Base-by-base conservation (phyloP, 805 yeast genomes). In the Cyberlindnera meyerae region DNA sequence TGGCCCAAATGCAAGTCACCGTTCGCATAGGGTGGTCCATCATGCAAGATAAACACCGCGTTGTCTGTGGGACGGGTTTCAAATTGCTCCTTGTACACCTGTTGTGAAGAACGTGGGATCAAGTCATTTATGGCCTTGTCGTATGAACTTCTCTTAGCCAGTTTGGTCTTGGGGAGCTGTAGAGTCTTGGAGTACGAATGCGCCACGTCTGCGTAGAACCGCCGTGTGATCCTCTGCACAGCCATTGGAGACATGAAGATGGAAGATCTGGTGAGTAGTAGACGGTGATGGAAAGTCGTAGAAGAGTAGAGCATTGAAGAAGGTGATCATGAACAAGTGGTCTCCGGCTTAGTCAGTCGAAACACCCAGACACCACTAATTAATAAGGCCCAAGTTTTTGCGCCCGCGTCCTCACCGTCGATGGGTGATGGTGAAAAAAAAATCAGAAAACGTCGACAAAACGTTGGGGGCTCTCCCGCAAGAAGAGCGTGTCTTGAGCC, bases 21-120 rank as follows among this genome's bases (percentile, higher is more conserved):
- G 55, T 93, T 93, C 11, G 98, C 97, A 61, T 90, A 93, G 0
- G 99, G 99, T 0, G 99, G 99, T 0, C 99, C 99, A 61, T 93
- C 99, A 49, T 89, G 97, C 1, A 93, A 63, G 2, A 82, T 71
- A 49, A 82, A 90, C 24, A 70, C 45, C 14, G 73, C 61, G 2
- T 65, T 61, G 7, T 52, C 51, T 1, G 56, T 52, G 6, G 45
- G 42, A 11, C 58, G 54, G 11, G 42, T 48, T 5, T 49, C 35
- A 17, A 57, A 54, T 49, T 82, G 96, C 77, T 86, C 71, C 11
- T 63, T 51, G 58, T 90, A 90, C 13, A 90, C 63, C 2, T 70
- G 66, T 17, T 70, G 66, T 3, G 88, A 73, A 0, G 79, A 60
- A 42, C 71, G 68, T 9, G 79, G 75, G 11, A 78, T 65, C 40